phyloP scores from a whole-genome alignment of 2,329 filamentous ascomycete genomes.

The Trichoderma simmonsii region DNA sequence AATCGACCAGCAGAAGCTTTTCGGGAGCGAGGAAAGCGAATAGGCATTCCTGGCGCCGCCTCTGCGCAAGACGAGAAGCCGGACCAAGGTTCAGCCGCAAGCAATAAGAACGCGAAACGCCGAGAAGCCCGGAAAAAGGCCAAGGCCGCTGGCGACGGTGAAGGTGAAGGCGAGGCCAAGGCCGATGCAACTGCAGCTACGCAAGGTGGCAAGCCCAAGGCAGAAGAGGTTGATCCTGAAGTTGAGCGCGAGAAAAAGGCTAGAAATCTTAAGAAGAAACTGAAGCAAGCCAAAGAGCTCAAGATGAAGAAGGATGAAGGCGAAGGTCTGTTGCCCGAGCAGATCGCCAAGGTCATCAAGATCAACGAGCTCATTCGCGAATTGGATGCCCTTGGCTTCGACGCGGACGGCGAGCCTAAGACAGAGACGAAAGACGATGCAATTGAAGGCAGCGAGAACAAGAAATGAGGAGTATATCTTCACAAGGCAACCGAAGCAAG shows the following conservation, averaged over 20 bases:
- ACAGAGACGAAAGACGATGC: slow-evolving; percentile 18
- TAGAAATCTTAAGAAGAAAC: slow-evolving; percentile 86
- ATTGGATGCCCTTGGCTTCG: slow-evolving; percentile 79
- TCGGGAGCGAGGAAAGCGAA: slow-evolving; percentile 66
- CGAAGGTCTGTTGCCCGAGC: slow-evolving; percentile 80
- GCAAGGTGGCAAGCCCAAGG: slow-evolving; percentile 25
- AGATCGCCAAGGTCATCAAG: slow-evolving; percentile 96
- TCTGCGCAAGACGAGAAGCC: slow-evolving; percentile 50
- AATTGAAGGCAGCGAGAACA: slow-evolving; percentile 21
- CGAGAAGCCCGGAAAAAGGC: slow-evolving; percentile 55
- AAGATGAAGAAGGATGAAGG: slow-evolving; percentile 89
- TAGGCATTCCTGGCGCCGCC: slow-evolving; percentile 68
- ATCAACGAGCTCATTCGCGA: slow-evolving; percentile 92
- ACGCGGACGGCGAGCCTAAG: slow-evolving; percentile 67
- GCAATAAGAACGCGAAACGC: slow-evolving; percentile 84
- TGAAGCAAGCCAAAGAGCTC: slow-evolving; percentile 88
- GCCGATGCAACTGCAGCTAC: slow-evolving; percentile 23
- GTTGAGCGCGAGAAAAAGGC: slow-evolving; percentile 89
- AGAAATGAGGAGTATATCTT: slow-evolving; percentile 24
- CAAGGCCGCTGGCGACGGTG: slow-evolving; percentile 50
- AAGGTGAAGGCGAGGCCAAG: slow-evolving; percentile 50
- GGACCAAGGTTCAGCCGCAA: slow-evolving; percentile 48
- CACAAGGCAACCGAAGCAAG: neutral
- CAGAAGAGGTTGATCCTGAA: slow-evolving; percentile 60
- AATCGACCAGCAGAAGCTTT: slow-evolving; percentile 84